Percentiles rank a stretch among this genome's conserved stretches.
phyloP scores from a whole-genome alignment of 768 basidiomycete species.

The Boletus rubescentipes region DNA sequence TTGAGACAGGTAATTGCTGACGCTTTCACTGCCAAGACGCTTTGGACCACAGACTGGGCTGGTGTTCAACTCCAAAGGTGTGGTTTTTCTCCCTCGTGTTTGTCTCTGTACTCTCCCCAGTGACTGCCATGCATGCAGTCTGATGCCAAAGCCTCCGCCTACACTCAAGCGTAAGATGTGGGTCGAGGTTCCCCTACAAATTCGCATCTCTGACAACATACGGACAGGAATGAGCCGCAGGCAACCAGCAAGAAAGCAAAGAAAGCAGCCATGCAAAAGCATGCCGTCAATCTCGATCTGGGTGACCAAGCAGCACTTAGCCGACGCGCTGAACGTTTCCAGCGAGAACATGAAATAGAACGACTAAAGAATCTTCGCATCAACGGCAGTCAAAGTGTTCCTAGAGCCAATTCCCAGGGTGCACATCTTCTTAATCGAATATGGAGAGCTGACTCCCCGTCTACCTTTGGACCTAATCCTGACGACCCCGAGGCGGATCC shows the following conservation, averaged over 20 bases:
- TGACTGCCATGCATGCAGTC: conserved; percentile 37
- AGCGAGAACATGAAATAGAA: conserved; percentile 86
- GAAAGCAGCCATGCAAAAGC: conserved; percentile 47
- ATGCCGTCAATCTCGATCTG: conserved; percentile 44
- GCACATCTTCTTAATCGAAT: conserved; percentile 52
- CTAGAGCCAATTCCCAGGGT: conserved; percentile 49
- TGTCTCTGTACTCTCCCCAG: conserved; percentile 15
- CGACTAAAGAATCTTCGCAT: conserved; percentile 51
- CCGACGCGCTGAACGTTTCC: conserved; percentile 85
- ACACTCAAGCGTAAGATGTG: conserved; percentile 73
- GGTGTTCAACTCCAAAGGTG: conserved; percentile 86
- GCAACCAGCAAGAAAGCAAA: conserved; percentile 61
- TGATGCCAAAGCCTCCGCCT: conserved; percentile 59
- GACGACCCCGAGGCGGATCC: conserved; percentile 76
- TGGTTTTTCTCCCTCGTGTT: not conserved
- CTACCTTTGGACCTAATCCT: conserved; percentile 43
- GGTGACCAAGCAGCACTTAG: conserved; percentile 70
- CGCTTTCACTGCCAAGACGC: conserved; percentile 77
- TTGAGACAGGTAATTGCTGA: conserved; percentile 96
- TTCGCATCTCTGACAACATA: conserved; percentile 8
- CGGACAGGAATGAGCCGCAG: conserved; percentile 38
- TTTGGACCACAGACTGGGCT: conserved; percentile 95
- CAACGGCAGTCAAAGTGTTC: conserved; percentile 32
- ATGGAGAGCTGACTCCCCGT: conserved; percentile 45
- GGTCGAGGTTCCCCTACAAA: conserved; percentile 14